Conservation (phyloP, 2,329 filamentous ascomycete genomes). For the Colletotrichum camelliae region DNA sequence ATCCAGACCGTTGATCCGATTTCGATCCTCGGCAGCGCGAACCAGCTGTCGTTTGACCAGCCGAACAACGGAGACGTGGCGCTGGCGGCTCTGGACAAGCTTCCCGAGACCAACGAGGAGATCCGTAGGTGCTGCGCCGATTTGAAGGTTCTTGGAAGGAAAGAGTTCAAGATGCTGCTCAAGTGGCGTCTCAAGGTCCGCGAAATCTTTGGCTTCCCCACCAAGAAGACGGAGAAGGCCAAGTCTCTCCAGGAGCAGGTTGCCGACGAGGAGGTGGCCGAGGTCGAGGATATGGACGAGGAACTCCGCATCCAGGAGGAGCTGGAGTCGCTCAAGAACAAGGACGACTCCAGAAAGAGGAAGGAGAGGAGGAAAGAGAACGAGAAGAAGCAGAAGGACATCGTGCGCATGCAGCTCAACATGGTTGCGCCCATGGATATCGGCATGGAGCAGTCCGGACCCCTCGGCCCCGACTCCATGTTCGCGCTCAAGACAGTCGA, state of each 20-base stretch:
- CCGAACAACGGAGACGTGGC: conserved; percentile 84
- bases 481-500: conserved; percentile 86
- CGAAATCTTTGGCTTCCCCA: conserved; percentile 86
- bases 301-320: conserved; percentile 91
- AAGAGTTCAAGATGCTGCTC: conserved; percentile 90
- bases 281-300: conserved; percentile 91
- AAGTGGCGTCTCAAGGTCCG: conserved; percentile 89
- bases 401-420: conserved; percentile 95
- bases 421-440: conserved; percentile 98
- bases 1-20: conserved; percentile 95
- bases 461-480: conserved; percentile 80
- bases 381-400: conserved; percentile 91
- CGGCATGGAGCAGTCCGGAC: conserved; percentile 84
- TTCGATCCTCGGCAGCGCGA: conserved; percentile 84
- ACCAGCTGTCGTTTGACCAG: conserved; percentile 84
- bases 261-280: conserved; percentile 73
- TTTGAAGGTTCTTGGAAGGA: conserved; percentile 88
- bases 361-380: conserved; percentile 87
- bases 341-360: conserved; percentile 77
- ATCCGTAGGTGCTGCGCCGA: conserved; percentile 81
- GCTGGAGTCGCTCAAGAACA: conserved; percentile 81
- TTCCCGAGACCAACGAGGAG: conserved; percentile 86
- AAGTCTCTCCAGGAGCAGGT: conserved; percentile 40
- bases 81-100: conserved; percentile 81
- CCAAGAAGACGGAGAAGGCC: conserved; percentile 65